A percentile compares a stretch with the other conserved stretches of the same genome.
Evolutionary conservation across 805 yeast genomes (phyloP).

Genomic region (Sporopachydermia quercuum): DNA sequence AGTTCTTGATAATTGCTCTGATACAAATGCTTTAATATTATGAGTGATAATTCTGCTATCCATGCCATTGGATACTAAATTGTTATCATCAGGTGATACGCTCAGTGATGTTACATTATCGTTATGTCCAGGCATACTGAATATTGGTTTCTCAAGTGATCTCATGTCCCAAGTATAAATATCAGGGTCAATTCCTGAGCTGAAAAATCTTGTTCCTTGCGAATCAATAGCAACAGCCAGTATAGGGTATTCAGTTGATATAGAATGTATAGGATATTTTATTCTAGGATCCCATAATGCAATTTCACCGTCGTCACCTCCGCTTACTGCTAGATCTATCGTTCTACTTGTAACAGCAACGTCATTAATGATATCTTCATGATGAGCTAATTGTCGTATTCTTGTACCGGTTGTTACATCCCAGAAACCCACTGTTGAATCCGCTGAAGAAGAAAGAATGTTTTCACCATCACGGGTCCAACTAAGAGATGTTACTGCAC

Average conservation of each 20-base stretch:
- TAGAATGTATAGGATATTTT: constrained; percentile 25
- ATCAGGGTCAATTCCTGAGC: constrained; percentile 56
- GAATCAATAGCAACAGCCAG: constrained; percentile 31
- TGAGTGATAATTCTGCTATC: constrained; percentile 44
- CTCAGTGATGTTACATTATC: constrained; percentile 44
- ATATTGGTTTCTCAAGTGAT: constrained; percentile 23
- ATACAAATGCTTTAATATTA: constrained; percentile 33
- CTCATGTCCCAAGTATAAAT: constrained; percentile 47
- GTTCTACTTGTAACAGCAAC: constrained; percentile 23
- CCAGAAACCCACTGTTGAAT: constrained; percentile 44
- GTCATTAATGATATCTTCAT: constrained; percentile 40
- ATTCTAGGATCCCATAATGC: constrained; percentile 52
- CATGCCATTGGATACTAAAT: constrained; percentile 36
- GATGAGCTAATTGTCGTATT: constrained; percentile 37
- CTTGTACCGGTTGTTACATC: constrained; percentile 44
- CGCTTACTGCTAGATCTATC: constrained; percentile 29
- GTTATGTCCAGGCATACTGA: constrained; percentile 30
- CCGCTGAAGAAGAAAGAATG: constrained; percentile 44
- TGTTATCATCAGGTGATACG: constrained; percentile 28
- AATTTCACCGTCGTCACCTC: constrained; percentile 50
- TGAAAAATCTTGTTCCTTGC: constrained; percentile 30
- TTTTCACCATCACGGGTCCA: constrained; percentile 35
- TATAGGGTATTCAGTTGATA: constrained; percentile 42
- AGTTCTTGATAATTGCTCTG: constrained; percentile 17
- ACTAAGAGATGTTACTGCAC: constrained; percentile 43